Base-by-base conservation (phyloP, 768 basidiomycete genomes). In the Leccinellum rugosiceps region DNA sequence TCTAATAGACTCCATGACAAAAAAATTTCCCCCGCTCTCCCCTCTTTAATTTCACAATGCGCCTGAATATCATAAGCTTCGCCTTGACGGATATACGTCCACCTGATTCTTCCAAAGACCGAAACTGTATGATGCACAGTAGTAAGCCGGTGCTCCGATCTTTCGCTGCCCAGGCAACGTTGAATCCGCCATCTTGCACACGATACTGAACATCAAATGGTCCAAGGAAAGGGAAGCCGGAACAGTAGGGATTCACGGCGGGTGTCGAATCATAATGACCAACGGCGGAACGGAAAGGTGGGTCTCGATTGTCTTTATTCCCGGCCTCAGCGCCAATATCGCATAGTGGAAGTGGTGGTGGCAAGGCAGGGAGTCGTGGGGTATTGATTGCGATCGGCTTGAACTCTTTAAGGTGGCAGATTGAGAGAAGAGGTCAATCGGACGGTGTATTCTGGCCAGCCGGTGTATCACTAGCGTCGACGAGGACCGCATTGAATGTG, bases 71-170 rank as follows among this genome's bases (percentile, higher is more conserved):
- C 17, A 47, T 56, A 35, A 79, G 59, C 55, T 79, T 77, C 41
- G 57, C 63, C n/a, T 63, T 49, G 35, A 74, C 62, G 3, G 68
- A 65, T 3, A 55, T 52, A 6, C 30, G 32, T 4, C 66, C 17
- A 7, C 51, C n/a, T 3, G 51, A 55, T 34, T 59, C 28, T 6
- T 49, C 28, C 31, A 72, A 32, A 8, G 59, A 44, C 11, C 48
- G 55, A 53, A 77, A 70, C 4, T 68, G 64, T 52, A 79, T 79
- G 51, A 79, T 59, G 74, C 78, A 80, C 52, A 80, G 44, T 13
- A 75, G 26, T 13, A 74, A 72, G 4, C 69, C 71, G 23, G 66
- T 67, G 17, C 54, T 48, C 17, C 15, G 47, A 35, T 71, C 71
- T 17, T 52, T 63, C 30, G 63, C 70, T 31, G 56, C 69, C 44